Evolutionary conservation across 805 yeast species (phyloP), one percentile per base, ranked within the genome.

Genomic region (Yamadazyma phyllophila): DNA sequence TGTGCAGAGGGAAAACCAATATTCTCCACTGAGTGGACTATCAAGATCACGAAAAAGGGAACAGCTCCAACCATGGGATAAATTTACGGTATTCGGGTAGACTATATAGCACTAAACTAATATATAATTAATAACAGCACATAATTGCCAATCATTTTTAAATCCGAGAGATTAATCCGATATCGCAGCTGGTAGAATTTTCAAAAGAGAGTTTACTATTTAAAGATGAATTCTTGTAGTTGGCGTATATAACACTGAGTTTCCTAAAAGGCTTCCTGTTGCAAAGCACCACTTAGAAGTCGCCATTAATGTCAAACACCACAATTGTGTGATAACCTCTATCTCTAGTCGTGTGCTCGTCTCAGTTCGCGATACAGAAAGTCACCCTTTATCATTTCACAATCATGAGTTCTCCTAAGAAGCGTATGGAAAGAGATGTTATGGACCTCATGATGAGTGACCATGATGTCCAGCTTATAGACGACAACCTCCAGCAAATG

Each of bases 381-480:
- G 36, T 37, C 17, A 26, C 26, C 38, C 38, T 24, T 17, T 37
- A 26, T 13, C 20, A 37, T n/a, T 30, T 24, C 13, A n/a, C 26
- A 26, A 32, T 26, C 26, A 62, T 62, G 69, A 77, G 85, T 62
- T 79, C 86, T 6, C 85, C 86, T 29, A 83, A 81, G 57, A 76
- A 89, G 61, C 77, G 95, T 40, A 91, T 94, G 53, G 97, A 91
- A 61, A 88, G 94, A 26, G 99, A 92, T 65, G 97, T 92, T 39
- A 90, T 88, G 96, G 94, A 91, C 65, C 74, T 92, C 78, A 86
- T 92, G 67, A 90, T 89, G 96, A 87, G 96, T 67, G 91, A 88
- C 65, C 92, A 83, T 62, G 92, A 90, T 47, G 98, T 92, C 14
- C 78, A 82, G 9, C 73, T 92, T 42, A 81, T 88, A 35, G 83